phyloP scores from a whole-genome alignment of 1,284 basidiomycete species.

The Coniferiporia sulphurascens region DNA sequence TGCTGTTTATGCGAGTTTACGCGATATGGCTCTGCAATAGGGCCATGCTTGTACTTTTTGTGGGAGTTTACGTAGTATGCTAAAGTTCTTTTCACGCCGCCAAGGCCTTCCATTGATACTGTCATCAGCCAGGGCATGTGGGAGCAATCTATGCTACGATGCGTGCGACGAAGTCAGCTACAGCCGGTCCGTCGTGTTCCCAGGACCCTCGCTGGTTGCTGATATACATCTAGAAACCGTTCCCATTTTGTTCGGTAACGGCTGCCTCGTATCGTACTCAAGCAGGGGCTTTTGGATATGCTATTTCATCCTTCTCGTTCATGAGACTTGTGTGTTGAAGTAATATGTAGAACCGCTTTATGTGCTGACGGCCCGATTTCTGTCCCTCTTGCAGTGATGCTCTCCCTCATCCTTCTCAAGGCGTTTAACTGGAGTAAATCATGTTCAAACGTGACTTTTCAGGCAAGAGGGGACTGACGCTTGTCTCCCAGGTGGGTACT shows the following conservation, averaged over 20 bases:
- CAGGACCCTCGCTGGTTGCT: background rate
- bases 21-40: conserved; percentile 12
- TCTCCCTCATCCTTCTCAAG: conserved; percentile 2
- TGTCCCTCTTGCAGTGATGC: background rate
- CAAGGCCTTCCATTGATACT: background rate
- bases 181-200: background rate
- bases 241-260: background rate
- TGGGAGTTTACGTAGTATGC: conserved; percentile 6
- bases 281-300: conserved; percentile 8
- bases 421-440: conserved; percentile 3
- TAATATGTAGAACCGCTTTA: background rate
- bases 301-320: conserved; percentile 9
- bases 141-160: conserved; percentile 5
- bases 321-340: conserved; percentile 6
- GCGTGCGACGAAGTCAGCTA: conserved; percentile 1
- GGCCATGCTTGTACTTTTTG: conserved; percentile 3
- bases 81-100: background rate
- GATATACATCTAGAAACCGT: background rate
- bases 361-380: background rate
- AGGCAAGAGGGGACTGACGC: background rate
- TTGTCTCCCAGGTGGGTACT: background rate
- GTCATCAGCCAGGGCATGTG: conserved; percentile 1
- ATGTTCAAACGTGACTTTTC: background rate
- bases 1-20: conserved; percentile 15
- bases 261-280: conserved; percentile 3